These are phyloP conservation scores for Monilinia fructigena DNA, from an alignment of 2,329 filamentous ascomycete species.

Conservation along the genomic window DNA sequence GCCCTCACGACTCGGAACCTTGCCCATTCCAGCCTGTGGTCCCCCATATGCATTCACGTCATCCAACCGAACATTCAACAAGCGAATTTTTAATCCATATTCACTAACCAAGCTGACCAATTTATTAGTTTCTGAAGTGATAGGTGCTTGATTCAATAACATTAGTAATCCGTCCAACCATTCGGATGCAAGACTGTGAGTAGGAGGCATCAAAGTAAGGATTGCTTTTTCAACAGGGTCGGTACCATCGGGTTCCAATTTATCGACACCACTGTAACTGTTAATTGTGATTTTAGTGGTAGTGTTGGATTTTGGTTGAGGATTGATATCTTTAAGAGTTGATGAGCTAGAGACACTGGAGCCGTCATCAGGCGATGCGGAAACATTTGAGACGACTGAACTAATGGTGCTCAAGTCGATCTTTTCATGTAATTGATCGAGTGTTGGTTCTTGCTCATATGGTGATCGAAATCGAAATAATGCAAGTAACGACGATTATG, in stretches of 20 bases:
- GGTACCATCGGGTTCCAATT: constrained; percentile 39
- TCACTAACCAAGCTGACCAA: constrained; percentile 81
- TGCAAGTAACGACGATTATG: constrained; percentile 89
- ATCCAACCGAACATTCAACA: constrained; percentile 89
- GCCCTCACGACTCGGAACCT: constrained; percentile 78
- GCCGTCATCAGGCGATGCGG: constrained; percentile 48
- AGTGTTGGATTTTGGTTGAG: constrained; percentile 33
- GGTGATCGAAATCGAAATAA: constrained; percentile 77
- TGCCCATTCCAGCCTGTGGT: constrained; percentile 57
- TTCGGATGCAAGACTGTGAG: constrained; percentile 82
- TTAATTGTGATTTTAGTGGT: constrained; percentile 91
- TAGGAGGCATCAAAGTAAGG: constrained; percentile 77
- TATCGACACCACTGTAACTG: constrained; percentile 53
- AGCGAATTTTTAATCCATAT: constrained; percentile 87
- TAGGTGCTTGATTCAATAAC: constrained; percentile 90
- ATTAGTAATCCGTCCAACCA: constrained; percentile 96
- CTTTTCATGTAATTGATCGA: constrained; percentile 75
- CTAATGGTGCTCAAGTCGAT: constrained; percentile 85
- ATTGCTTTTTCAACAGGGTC: constrained; percentile 66
- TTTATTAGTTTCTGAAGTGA: constrained; percentile 94
- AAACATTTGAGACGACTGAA: constrained; percentile 88
- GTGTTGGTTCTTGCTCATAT: constrained; percentile 62
- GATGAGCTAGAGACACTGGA: constrained; percentile 46
- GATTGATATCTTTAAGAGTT: constrained; percentile 42
- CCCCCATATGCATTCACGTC: constrained; percentile 67